Conservation (phyloP, 768 basidiomycete species). For the Lactifluus rugatus region DNA sequence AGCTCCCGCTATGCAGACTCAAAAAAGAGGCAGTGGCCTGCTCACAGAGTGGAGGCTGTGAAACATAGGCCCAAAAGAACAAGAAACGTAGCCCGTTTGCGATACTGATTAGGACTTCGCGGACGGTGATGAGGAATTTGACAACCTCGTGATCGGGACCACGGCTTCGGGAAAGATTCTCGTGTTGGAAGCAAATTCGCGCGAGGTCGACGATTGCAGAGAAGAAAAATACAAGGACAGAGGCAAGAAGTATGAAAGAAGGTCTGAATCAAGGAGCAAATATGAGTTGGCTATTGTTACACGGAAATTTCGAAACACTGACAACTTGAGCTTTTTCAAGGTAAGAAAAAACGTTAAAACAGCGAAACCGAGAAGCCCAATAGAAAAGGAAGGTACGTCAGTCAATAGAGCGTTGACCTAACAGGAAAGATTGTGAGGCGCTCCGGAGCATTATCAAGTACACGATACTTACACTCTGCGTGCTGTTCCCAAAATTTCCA, state of each 20-base stretch:
- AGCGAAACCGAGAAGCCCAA: conserved; percentile 25
- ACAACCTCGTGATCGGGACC: conserved; percentile 24
- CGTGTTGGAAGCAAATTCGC: conserved; percentile 35
- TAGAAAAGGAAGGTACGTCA: conserved; percentile 24
- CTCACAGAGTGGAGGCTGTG: conserved; percentile 44
- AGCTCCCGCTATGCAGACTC: conserved; percentile 42
- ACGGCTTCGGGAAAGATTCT: background rate
- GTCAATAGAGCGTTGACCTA: conserved; percentile 22
- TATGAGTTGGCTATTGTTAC: background rate
- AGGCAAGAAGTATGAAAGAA: conserved; percentile 42
- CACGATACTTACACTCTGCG: conserved; percentile 1
- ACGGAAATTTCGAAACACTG: background rate
- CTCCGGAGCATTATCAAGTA: background rate
- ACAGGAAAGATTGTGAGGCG: background rate
- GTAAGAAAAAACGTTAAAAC: conserved; percentile 23
- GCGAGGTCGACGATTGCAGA: conserved; percentile 56
- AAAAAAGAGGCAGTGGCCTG: conserved; percentile 18
- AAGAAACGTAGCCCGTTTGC: conserved; percentile 51
- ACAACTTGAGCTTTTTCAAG: conserved; percentile 19
- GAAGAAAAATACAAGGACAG: conserved; percentile 50
- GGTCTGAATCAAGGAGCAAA: conserved; percentile 22
- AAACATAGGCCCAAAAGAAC: conserved; percentile 61
- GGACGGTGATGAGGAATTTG: conserved; percentile 35
- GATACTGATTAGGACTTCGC: conserved; percentile 51
- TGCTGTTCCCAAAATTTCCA: background rate